Base-by-base conservation (phyloP, 306 rosid species). In the Cajanus cajan region DNA sequence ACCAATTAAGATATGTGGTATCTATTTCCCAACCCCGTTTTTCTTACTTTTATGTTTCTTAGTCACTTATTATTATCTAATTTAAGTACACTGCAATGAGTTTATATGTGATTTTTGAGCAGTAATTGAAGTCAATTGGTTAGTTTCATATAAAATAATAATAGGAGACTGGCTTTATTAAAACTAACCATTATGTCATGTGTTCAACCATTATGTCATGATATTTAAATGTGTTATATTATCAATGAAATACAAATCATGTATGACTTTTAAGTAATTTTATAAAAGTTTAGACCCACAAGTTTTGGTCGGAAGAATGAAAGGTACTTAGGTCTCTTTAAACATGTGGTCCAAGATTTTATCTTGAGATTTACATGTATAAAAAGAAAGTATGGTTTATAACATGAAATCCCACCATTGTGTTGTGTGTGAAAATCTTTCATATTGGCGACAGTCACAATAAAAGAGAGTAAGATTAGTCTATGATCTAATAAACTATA, bases 1-100 rank as follows among this genome's bases (percentile, higher is more conserved):
- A 34, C 88, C 88, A 18, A 78, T 85, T 72, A 85, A 78, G 75
- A 85, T 82, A 59, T 81, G 85, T 57, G 85, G 88, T 84, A 80
- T 55, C 13, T 40, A 22, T 79, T 52, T 40, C 1, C 45, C 16
- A 54, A 52, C 34, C 51, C 67, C 14, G 7, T 77, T 16, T 58
- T 68, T 2, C 39, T 40, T 14, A 0, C 11, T 4, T n/a, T 28
- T 24, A 55, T 55, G 4, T 6, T 13, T 12, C 0, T 11, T 7
- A 48, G 10, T 77, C 33, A 4, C 55, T 80, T 74, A 0, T 19
- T 50, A 6, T 10, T 12, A 44, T 4, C 70, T 12, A 39, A 13
- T 58, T 37, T 61, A 4, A 7, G 52, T 55, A 51, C 16, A 43
- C 54, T n/a, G 41, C 19, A 28, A 9, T 68, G 52, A 5, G 9